Conservation (phyloP, 75 land plant genomes). For the Isoetes taiwanensis region DNA sequence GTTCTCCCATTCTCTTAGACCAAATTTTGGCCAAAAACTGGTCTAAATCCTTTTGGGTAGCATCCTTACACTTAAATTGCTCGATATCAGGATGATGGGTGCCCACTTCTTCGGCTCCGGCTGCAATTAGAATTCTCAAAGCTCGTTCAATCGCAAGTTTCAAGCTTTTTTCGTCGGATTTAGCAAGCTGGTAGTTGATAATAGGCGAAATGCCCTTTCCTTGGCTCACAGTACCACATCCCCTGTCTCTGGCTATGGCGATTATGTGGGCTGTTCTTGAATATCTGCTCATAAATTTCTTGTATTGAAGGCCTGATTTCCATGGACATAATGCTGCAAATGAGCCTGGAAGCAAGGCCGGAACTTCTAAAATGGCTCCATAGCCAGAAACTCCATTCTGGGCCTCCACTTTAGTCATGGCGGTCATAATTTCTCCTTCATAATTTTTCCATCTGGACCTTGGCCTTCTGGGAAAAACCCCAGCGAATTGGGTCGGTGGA, state of each 20-base stretch:
- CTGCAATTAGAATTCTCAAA: constrained; percentile 52
- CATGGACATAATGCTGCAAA: constrained; percentile 52
- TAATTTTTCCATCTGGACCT: constrained; percentile 32
- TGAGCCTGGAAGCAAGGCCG: constrained; percentile 49
- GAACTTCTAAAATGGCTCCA: constrained; percentile 47
- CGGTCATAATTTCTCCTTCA: constrained; percentile 66
- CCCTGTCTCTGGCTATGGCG: constrained; percentile 48
- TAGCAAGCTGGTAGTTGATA: constrained; percentile 34
- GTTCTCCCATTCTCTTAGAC: no score
- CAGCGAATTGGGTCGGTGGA: constrained; percentile 60
- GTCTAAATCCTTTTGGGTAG: no score
- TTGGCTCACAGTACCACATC: constrained; percentile 35
- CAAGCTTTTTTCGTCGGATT: constrained; percentile 28
- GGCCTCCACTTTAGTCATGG: neutral
- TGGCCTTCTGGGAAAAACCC: constrained; percentile 76
- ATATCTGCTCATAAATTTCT: constrained; percentile 50
- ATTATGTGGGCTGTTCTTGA: constrained; percentile 49
- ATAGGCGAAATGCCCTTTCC: neutral
- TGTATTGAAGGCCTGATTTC: constrained; percentile 45
- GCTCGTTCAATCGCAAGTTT: constrained; percentile 25
- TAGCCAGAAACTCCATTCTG: constrained; percentile 9
- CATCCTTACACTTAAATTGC: no score
- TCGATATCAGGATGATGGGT: constrained; percentile 41
- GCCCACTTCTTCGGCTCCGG: constrained; percentile 69
- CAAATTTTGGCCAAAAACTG: no score